Conservation (phyloP, 2,329 filamentous ascomycete genomes). For the Blumeria graminis region DNA sequence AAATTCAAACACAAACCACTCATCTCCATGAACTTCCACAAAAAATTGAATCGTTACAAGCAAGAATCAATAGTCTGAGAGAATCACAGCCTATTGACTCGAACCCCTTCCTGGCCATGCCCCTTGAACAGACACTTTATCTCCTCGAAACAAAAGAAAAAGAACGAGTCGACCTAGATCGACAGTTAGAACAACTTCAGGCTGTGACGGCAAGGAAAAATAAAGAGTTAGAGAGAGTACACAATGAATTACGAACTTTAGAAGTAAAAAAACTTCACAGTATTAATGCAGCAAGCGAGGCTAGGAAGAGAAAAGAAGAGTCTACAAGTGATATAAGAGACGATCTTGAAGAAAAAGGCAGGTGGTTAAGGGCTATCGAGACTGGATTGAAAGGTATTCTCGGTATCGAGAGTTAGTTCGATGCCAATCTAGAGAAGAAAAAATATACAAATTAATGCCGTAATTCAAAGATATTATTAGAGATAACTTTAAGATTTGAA, state of each 20-base stretch:
- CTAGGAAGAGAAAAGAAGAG: conserved; percentile 40
- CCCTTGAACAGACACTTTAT: conserved; percentile 30
- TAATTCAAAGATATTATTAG: too few species aligned
- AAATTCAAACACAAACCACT: conserved; percentile 23
- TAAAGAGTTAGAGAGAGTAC: conserved; percentile 41
- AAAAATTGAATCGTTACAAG: conserved; percentile 25
- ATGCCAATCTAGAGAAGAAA: conserved; percentile 10
- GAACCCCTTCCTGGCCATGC: conserved; percentile 25
- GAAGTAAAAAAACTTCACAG: conserved; percentile 42
- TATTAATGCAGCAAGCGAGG: conserved; percentile 44
- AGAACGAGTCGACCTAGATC: conserved; percentile 30
- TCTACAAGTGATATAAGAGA: conserved; percentile 41
- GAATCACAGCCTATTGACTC: conserved; percentile 20
- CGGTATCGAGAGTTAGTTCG: conserved; percentile 23
- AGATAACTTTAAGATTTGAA: too few species aligned
- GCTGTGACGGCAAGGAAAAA: conserved; percentile 34
- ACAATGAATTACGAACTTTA: conserved; percentile 41
- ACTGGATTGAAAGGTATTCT: conserved; percentile 35
- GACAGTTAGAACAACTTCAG: conserved; percentile 37
- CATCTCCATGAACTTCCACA: conserved; percentile 26
- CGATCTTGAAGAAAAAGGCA: conserved; percentile 49
- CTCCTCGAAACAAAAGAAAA: conserved; percentile 26
- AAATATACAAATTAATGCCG: too few species aligned
- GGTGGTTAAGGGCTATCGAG: conserved; percentile 54
- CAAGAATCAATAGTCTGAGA: conserved; percentile 22